These are phyloP conservation scores for Monosporascus cannonballus DNA, from an alignment of 2,329 filamentous ascomycete genomes.

Conservation along the genomic window DNA sequence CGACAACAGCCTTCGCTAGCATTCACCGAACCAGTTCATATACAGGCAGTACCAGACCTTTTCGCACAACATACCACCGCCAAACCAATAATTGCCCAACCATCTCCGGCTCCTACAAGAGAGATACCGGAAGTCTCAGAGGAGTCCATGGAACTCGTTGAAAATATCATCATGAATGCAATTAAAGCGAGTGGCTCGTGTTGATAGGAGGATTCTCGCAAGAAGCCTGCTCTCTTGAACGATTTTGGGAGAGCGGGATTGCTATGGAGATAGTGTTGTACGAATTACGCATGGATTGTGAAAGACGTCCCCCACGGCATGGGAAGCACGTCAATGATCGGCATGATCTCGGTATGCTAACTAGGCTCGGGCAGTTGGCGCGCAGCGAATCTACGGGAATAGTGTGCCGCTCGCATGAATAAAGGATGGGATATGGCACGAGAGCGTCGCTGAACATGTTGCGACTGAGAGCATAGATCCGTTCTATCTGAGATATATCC, in stretches of 20 bases:
- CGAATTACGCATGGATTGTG: background rate
- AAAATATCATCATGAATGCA: conserved; percentile 27
- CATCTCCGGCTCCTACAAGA: conserved; percentile 1
- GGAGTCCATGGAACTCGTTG: conserved; percentile 27
- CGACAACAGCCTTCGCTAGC: conserved; percentile 20
- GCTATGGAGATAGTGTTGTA: background rate
- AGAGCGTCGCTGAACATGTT: too few relatives aligned
- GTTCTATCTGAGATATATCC: too few relatives aligned
- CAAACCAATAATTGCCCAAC: background rate
- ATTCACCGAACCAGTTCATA: conserved; percentile 6
- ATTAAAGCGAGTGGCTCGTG: conserved; percentile 20
- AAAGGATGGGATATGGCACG: background rate
- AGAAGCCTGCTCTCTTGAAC: background rate
- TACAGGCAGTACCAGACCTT: background rate
- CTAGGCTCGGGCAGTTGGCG: background rate
- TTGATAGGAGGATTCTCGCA: background rate
- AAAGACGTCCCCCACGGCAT: background rate
- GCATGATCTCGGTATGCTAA: background rate
- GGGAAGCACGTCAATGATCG: background rate
- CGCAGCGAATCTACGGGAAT: background rate
- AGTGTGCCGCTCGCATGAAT: background rate
- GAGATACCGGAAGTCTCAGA: conserved; percentile 26
- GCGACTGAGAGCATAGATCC: too few relatives aligned
- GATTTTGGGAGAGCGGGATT: background rate
- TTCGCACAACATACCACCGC: conserved; percentile 8